These are phyloP conservation scores for Flaveria linearis DNA, from an alignment of 129 eudicot genomes.

Conservation along the genomic window DNA sequence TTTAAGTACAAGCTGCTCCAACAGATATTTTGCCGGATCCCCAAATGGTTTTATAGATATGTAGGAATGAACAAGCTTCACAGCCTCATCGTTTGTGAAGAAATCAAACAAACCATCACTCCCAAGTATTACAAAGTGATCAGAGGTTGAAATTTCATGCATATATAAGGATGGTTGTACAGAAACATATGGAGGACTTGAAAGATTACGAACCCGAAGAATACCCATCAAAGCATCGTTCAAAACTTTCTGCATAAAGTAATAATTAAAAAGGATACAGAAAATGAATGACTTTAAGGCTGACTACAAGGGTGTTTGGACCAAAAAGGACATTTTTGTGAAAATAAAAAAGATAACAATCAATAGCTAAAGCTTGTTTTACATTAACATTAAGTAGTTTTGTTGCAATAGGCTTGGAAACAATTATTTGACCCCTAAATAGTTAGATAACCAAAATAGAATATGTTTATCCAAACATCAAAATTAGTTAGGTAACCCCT, in stretches of 20 bases:
- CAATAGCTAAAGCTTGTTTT: background rate
- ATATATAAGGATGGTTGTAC: constrained; percentile 64
- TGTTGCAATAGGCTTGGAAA: background rate
- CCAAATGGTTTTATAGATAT: constrained; percentile 60
- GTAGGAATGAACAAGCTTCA: constrained; percentile 71
- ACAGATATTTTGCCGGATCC: constrained; percentile 86
- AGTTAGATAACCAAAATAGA: background rate
- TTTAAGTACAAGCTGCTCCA: constrained; percentile 83
- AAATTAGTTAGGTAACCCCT: background rate
- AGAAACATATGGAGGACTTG: constrained; percentile 90
- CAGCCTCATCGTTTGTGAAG: constrained; percentile 81
- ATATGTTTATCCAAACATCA: background rate
- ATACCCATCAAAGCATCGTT: constrained; percentile 99
- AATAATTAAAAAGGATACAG: background rate
- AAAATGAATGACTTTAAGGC: background rate
- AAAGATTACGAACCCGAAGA: constrained; percentile 82
- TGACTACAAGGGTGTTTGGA: background rate
- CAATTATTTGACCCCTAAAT: too few species aligned
- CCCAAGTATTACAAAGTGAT: constrained; percentile 83
- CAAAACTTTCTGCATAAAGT: constrained; percentile 63
- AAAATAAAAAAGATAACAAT: too few species aligned
- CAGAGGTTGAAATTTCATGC: constrained; percentile 67
- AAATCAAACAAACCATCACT: constrained; percentile 97
- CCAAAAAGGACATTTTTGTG: background rate
- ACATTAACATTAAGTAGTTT: background rate